A percentile compares a stretch with the other conserved stretches of the same genome.
Evolutionary conservation across 495 filamentous ascomycete species (phyloP).

Genomic region (Diplogelasinospora grovesii): DNA sequence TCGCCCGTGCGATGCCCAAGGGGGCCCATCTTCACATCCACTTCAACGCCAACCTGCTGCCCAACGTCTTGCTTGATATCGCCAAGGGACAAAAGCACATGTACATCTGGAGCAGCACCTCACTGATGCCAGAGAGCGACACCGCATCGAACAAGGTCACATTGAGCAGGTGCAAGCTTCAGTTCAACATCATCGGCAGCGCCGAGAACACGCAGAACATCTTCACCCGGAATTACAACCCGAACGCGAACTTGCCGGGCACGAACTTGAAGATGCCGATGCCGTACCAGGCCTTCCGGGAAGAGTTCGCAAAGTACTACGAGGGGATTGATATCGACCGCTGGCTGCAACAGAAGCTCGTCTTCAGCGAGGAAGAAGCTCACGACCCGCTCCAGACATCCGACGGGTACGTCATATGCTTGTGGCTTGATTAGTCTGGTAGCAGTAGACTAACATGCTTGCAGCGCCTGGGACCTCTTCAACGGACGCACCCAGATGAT

Average conservation of each 20-base stretch:
- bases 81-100: constrained; percentile 44
- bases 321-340: constrained; percentile 12
- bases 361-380: constrained; percentile 43
- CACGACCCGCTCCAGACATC: constrained; percentile 31
- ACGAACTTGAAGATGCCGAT: constrained; percentile 30
- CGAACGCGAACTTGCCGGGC: too few relatives aligned
- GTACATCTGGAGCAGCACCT: constrained; percentile 45
- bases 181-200: constrained; percentile 44
- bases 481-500: constrained; percentile 52
- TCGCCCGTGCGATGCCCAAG: constrained; percentile 43
- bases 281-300: constrained; percentile 29
- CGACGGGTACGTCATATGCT: constrained; percentile 32
- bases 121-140: constrained; percentile 12
- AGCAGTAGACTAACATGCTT: background rate
- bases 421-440: background rate
- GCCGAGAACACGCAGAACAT: constrained; percentile 14
- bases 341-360: constrained; percentile 45
- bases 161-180: constrained; percentile 39
- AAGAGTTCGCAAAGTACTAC: constrained; percentile 1
- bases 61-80: constrained; percentile 41
- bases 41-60: constrained; percentile 49
- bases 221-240: constrained; percentile 20
- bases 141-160: constrained; percentile 11
- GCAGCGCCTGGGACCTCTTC: constrained; percentile 50
- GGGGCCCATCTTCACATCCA: constrained; percentile 51